Conservation (phyloP, 768 basidiomycete genomes). For the Galerina marginata region DNA sequence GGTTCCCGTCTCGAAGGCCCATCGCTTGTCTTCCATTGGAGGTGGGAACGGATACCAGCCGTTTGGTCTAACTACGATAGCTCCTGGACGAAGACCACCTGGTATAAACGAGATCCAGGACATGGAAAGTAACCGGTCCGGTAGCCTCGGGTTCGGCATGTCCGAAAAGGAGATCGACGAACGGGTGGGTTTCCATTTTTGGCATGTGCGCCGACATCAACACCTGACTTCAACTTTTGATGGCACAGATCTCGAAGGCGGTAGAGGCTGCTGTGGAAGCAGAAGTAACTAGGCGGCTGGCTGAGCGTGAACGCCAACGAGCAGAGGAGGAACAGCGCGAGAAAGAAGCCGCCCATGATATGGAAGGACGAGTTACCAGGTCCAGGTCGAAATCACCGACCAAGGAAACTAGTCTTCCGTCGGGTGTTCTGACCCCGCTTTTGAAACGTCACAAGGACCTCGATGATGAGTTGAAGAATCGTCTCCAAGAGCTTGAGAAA, state of each 20-base stretch:
- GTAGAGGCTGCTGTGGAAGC: constrained; percentile 79
- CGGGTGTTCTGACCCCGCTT: constrained; percentile 63
- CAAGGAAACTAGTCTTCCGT: constrained; percentile 45
- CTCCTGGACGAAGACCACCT: constrained; percentile 15
- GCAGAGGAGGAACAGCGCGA: constrained; percentile 42
- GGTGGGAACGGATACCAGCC: constrained; percentile 41
- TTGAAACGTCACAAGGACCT: constrained; percentile 70
- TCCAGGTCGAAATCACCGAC: constrained; percentile 37
- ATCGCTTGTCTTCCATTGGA: constrained; percentile 41
- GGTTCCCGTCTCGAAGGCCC: constrained; percentile 41
- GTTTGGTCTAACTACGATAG: constrained; percentile 36
- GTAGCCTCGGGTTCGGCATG: constrained; percentile 44
- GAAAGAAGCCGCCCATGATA: constrained; percentile 36
- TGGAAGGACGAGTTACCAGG: constrained; percentile 29
- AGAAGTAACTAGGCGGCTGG: constrained; percentile 73
- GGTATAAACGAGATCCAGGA: constrained; percentile 32
- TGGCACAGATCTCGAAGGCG: constrained; percentile 65
- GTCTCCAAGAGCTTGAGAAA: constrained; percentile 72
- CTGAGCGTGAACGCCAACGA: constrained; percentile 48
- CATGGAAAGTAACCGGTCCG: constrained; percentile 36
- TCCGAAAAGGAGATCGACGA: constrained; percentile 79
- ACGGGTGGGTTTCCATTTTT: constrained; percentile 48
- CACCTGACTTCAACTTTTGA: background rate
- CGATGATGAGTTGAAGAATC: constrained; percentile 67
- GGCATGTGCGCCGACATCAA: background rate